These are phyloP conservation scores for Scheffersomyces stambukii DNA, from an alignment of 1,139 yeast genomes.

Conservation along the genomic window DNA sequence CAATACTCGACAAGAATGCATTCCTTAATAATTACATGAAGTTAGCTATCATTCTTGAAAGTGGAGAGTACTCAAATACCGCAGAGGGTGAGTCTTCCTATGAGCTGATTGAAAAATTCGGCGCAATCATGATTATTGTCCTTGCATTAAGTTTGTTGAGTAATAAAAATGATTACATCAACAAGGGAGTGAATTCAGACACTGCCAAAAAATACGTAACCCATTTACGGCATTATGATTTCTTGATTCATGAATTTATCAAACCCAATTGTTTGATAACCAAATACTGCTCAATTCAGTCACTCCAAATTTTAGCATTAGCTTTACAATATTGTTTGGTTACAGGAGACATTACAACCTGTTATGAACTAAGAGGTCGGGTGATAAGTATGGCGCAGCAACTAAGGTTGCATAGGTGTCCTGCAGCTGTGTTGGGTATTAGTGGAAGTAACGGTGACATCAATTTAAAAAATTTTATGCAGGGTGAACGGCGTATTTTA, in stretches of 20 bases:
- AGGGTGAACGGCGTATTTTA: conserved; percentile 74
- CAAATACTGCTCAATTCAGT: conserved; percentile 57
- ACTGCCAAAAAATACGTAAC: conserved; percentile 18
- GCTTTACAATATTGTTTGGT: conserved; percentile 70
- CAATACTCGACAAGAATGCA: conserved; percentile 62
- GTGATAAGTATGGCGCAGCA: conserved; percentile 85
- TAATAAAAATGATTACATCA: conserved; percentile 24
- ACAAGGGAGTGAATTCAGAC: too few relatives aligned
- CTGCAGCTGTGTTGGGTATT: conserved; percentile 67
- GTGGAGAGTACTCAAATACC: conserved; percentile 9
- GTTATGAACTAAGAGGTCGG: conserved; percentile 73
- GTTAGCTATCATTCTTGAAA: conserved; percentile 41
- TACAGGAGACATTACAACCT: conserved; percentile 68
- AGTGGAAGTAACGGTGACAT: conserved; percentile 46
- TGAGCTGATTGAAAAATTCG: conserved; percentile 52
- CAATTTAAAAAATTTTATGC: conserved; percentile 51
- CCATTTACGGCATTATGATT: conserved; percentile 44
- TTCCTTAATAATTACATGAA: conserved; percentile 57
- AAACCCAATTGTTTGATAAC: conserved; percentile 51
- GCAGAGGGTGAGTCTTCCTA: conserved; percentile 13
- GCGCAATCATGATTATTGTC: conserved; percentile 54
- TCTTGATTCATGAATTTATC: conserved; percentile 49
- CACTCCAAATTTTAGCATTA: conserved; percentile 66
- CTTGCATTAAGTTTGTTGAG: conserved; percentile 55
- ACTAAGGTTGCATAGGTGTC: conserved; percentile 79